These are phyloP conservation scores for Spergularia bocconei DNA, from an alignment of 148 eudicot genomes.

Conservation along the genomic window DNA sequence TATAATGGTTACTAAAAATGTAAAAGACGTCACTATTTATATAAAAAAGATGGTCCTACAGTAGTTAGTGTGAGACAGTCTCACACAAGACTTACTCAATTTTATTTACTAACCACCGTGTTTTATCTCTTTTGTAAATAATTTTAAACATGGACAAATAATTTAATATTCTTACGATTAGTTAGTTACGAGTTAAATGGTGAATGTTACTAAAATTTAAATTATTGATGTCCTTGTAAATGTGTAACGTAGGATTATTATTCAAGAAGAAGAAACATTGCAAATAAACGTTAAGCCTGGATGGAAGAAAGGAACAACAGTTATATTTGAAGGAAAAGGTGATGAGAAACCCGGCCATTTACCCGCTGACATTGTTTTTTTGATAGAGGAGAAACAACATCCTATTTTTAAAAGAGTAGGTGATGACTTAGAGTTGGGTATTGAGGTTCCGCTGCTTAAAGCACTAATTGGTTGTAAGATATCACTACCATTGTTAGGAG, in stretches of 20 bases:
- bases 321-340: constrained; percentile 77
- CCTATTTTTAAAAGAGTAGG: constrained; percentile 53
- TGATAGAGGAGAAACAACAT: constrained; percentile 63
- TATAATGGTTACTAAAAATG: too few species aligned
- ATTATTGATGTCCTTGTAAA: background rate
- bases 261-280: constrained; percentile 60
- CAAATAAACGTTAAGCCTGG: constrained; percentile 70
- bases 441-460: constrained; percentile 63
- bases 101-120: too few species aligned
- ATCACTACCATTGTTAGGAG: constrained; percentile 63
- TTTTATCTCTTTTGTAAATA: too few species aligned
- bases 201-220: too few species aligned
- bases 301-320: constrained; percentile 77
- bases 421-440: constrained; percentile 63
- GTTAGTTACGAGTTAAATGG: too few species aligned
- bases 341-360: constrained; percentile 65
- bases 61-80: too few species aligned
- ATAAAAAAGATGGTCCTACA: too few species aligned
- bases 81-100: too few species aligned
- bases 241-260: constrained; percentile 40
- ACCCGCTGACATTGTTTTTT: constrained; percentile 56
- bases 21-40: too few species aligned
- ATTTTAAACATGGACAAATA: too few species aligned
- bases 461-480: constrained; percentile 77
- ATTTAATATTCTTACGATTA: too few species aligned